These are phyloP conservation scores for Didymella lethalis DNA, from an alignment of 2,329 filamentous ascomycete species.

Conservation along the genomic window DNA sequence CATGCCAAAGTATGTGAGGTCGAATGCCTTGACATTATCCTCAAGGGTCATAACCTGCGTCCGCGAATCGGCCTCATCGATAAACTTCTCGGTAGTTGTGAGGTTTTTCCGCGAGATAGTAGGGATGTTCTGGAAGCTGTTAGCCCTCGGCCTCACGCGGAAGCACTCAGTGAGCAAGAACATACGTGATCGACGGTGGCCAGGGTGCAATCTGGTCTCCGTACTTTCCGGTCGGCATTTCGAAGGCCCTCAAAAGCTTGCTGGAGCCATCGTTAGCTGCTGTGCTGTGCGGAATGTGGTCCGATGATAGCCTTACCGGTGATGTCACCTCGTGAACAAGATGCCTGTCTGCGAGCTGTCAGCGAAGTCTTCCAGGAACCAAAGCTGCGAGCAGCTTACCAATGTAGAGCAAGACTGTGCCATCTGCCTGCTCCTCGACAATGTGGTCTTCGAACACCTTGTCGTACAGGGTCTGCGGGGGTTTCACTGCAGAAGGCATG, in stretches of 20 bases:
- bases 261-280: slow-evolving; percentile 52
- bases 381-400: slow-evolving; percentile 62
- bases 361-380: slow-evolving; percentile 22
- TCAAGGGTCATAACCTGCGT: slow-evolving; percentile 95
- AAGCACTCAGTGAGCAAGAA: slow-evolving; percentile 10
- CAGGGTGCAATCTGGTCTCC: slow-evolving; percentile 94
- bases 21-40: slow-evolving; percentile 96
- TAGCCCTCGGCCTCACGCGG: slow-evolving; percentile 17
- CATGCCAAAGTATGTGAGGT: slow-evolving; percentile 95
- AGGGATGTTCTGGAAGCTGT: slow-evolving; percentile 77
- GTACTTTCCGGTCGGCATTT: slow-evolving; percentile 86
- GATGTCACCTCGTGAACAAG: slow-evolving; percentile 98
- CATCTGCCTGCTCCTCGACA: slow-evolving; percentile 93
- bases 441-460: slow-evolving; percentile 96
- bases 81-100: slow-evolving; percentile 92
- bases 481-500: slow-evolving; percentile 78
- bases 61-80: slow-evolving; percentile 92
- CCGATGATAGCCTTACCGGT: slow-evolving; percentile 67
- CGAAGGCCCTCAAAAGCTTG: slow-evolving; percentile 97
- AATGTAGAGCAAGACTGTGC: slow-evolving; percentile 92
- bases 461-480: slow-evolving; percentile 90
- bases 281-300: not conserved
- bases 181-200: slow-evolving; percentile 95
- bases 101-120: slow-evolving; percentile 89
- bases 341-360: slow-evolving; percentile 74